These are phyloP conservation scores for Annulohypoxylon stygium DNA, from an alignment of 495 filamentous ascomycete species.

Conservation along the genomic window DNA sequence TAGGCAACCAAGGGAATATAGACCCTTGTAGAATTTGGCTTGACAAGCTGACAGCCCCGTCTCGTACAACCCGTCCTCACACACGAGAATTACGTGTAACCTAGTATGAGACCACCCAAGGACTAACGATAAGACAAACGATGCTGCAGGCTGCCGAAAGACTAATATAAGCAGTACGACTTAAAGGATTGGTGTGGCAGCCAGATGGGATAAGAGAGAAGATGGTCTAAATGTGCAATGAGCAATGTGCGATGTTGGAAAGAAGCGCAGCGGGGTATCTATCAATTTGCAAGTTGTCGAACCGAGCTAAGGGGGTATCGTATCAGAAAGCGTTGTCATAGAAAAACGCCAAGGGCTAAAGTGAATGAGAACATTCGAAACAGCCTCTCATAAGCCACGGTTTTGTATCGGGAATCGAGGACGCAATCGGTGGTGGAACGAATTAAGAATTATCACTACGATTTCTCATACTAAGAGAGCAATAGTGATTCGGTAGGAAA, in stretches of 20 bases:
- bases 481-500: slow-evolving; percentile 18
- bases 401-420: background rate
- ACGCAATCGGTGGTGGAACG: background rate
- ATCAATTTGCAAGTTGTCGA: slow-evolving; percentile 38
- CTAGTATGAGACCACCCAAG: slow-evolving; percentile 27
- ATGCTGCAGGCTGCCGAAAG: slow-evolving; percentile 46
- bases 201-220: slow-evolving; percentile 16
- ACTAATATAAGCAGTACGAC: slow-evolving; percentile 35
- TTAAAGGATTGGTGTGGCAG: slow-evolving; percentile 34
- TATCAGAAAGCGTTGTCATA: slow-evolving; percentile 28
- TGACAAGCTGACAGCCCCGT: slow-evolving; percentile 32
- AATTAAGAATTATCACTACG: slow-evolving; percentile 45
- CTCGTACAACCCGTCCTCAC: slow-evolving; percentile 30
- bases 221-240: background rate
- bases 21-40: slow-evolving; percentile 22
- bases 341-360: slow-evolving; percentile 6
- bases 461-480: slow-evolving; percentile 24
- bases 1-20: slow-evolving; percentile 19
- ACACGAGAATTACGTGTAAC: slow-evolving; percentile 29
- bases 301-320: slow-evolving; percentile 31
- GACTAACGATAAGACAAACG: slow-evolving; percentile 33
- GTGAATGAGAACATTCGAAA: background rate
- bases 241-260: background rate
- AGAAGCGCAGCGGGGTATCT: slow-evolving; percentile 27
- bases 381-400: background rate